Evolutionary conservation across 352 stramenopile genomes (phyloP), one percentile per base, ranked within the genome.

Genomic region (Pythium dissotocum): DNA sequence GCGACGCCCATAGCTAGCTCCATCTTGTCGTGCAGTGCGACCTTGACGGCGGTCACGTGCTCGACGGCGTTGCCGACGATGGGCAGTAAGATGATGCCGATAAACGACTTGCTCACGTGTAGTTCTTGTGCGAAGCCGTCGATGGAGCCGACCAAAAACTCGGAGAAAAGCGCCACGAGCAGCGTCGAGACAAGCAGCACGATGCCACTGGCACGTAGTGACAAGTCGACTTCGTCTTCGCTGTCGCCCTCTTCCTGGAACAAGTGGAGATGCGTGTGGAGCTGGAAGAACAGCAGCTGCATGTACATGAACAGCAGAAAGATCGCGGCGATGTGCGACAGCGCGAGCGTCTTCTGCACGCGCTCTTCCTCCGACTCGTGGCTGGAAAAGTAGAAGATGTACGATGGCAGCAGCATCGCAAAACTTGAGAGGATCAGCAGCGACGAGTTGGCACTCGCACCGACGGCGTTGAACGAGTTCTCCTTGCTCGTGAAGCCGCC

Each of bases 11-110:
- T 98, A 6, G 97, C 91, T 12, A 99, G 84, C 86, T 99, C 97
- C 96, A 99, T 99, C 80, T 99, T 99, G 77, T 98, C 89, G 77
- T 99, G 98, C 64, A 98, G 90, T 24, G 97, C 97, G 6, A 99
- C 97, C 30, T 96, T 97, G 46, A 99, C 87, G 18, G 97, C 97
- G 4, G 97, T 99, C 38, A 99, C 91, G 72, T 99, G 97, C 77
- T 99, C 97, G 2, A 98, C 97, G n/a, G 97, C 97, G 79, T 99
- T 99, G 53, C 97, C 97, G 12, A 99, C 97, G 36, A 99, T 97
- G 1, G 97, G 97, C 36, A 99, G 68, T 65, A 99, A 76, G 66
- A 99, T 98, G 32, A 99, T 89, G 57, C 97, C 97, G 24, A 95
- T 90, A 65, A 95, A 95, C 44, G 87, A 93, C 73, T 94, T 93